Conservation (phyloP, 139 green algal genomes). For the Tetraselmis striata region DNA sequence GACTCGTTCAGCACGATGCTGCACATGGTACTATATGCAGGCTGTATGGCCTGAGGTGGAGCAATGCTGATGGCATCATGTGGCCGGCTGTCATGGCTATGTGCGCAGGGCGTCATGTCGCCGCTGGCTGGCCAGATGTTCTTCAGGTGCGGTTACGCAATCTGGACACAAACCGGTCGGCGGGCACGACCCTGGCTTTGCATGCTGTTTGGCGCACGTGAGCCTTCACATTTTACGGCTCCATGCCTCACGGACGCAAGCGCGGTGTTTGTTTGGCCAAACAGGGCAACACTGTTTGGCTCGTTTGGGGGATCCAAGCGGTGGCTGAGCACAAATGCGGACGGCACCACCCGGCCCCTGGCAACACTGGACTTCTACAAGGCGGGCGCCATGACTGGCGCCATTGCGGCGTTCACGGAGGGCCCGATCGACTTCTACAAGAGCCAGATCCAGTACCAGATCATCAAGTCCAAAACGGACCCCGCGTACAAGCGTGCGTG, state of each 20-base stretch:
- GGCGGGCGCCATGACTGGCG: conserved; percentile 73
- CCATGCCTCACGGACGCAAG: too few species aligned
- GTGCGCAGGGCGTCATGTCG: conserved; percentile 83
- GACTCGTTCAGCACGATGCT: too few species aligned
- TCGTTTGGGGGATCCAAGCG: conserved; percentile 76
- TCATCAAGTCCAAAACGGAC: conserved; percentile 70
- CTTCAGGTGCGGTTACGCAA: too few species aligned
- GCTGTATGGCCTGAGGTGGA: too few species aligned
- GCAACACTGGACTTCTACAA: conserved; percentile 62
- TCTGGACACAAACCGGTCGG: too few species aligned
- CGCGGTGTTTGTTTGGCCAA: too few species aligned
- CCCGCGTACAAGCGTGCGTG: conserved; percentile 73
- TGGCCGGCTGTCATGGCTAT: too few species aligned
- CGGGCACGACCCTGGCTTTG: too few species aligned
- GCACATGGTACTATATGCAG: too few species aligned
- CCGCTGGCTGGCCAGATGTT: conserved; percentile 90
- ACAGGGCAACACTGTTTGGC: conserved; percentile 74
- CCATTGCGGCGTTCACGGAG: conserved; percentile 81
- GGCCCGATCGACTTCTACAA: conserved; percentile 96
- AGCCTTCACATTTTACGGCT: too few species aligned
- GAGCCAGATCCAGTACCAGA: conserved; percentile 90
- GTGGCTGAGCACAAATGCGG: conserved; percentile 69
- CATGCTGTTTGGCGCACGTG: too few species aligned
- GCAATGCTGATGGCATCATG: too few species aligned
- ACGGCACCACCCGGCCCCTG: conserved; percentile 57